phyloP scores from a whole-genome alignment of 2,329 filamentous ascomycete genomes.

The Claviceps lovelessii region DNA sequence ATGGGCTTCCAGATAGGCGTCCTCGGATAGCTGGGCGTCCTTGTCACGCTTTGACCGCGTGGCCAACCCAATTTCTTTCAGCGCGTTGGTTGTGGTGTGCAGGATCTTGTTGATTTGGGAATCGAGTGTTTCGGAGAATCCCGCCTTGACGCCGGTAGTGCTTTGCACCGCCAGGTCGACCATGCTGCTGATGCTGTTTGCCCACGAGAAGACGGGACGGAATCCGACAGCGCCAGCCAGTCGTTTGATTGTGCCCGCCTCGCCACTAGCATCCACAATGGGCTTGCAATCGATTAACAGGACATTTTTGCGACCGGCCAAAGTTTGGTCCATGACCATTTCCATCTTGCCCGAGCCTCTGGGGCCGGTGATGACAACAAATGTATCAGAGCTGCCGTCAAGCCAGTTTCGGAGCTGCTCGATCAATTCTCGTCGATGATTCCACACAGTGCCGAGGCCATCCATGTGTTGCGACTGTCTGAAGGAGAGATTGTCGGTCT shows the following conservation, averaged over 20 bases:
- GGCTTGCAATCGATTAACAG: conserved; percentile 85
- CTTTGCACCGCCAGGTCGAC: conserved; percentile 86
- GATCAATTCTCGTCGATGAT: conserved; percentile 70
- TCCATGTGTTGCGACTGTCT: conserved; percentile 46
- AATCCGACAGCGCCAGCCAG: conserved; percentile 79
- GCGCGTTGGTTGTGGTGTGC: conserved; percentile 64
- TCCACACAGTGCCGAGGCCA: conserved; percentile 70
- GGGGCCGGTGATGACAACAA: conserved; percentile 86
- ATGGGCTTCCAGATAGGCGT: conserved; percentile 81
- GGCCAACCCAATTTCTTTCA: conserved; percentile 64
- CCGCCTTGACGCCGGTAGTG: conserved; percentile 85
- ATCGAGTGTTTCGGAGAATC: conserved; percentile 86
- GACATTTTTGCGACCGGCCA: conserved; percentile 62
- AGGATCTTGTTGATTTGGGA: conserved; percentile 80
- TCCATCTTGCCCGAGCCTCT: conserved; percentile 84
- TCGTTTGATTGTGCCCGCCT: conserved; percentile 68
- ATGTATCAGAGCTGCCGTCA: conserved; percentile 76
- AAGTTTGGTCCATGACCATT: conserved; percentile 69
- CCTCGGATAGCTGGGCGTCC: conserved; percentile 58
- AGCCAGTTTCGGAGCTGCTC: conserved; percentile 74
- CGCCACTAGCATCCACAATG: conserved; percentile 79
- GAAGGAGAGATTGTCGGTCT: conserved; percentile 50
- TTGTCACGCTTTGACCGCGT: conserved; percentile 57
- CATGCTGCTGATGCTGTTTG: conserved; percentile 86
- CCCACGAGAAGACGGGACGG: conserved; percentile 86